These are phyloP conservation scores for Phytophthora europaea DNA, from an alignment of 352 stramenopile genomes.

Conservation along the genomic window DNA sequence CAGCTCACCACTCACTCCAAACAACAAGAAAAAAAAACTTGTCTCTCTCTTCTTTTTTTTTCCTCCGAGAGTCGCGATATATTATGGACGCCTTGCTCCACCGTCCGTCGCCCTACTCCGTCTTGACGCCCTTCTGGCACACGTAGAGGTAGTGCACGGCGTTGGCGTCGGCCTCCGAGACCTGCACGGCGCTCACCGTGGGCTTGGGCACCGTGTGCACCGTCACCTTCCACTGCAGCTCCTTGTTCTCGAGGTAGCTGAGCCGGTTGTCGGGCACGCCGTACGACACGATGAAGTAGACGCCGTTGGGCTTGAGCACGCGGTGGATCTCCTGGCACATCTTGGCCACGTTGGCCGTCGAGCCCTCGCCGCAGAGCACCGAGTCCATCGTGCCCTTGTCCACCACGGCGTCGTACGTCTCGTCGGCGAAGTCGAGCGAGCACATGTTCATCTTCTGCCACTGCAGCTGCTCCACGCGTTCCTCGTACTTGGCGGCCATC, in stretches of 20 bases:
- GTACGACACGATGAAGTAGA: constrained; percentile 97
- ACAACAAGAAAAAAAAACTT: background rate
- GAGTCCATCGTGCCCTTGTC: constrained; percentile 97
- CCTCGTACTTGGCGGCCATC: constrained; percentile 94
- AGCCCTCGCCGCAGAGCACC: constrained; percentile 96
- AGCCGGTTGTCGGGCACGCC: constrained; percentile 96
- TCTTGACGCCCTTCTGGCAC: constrained; percentile 92
- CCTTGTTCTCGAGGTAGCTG: constrained; percentile 97
- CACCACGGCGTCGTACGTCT: constrained; percentile 95
- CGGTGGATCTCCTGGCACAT: constrained; percentile 96
- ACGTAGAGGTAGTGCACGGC: constrained; percentile 98
- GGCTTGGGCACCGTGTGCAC: constrained; percentile 97
- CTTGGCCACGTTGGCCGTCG: constrained; percentile 95
- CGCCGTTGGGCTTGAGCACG: constrained; percentile 95
- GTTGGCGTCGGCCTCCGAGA: constrained; percentile 94
- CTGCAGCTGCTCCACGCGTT: constrained; percentile 90
- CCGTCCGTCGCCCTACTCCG: constrained; percentile 24
- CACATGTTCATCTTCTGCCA: constrained; percentile 98
- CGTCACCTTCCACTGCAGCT: constrained; percentile 95
- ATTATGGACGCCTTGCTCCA: constrained; percentile 2
- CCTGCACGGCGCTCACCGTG: constrained; percentile 94
- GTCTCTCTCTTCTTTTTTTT: background rate
- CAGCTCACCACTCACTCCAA: background rate
- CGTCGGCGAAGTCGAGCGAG: constrained; percentile 94
- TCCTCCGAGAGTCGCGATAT: constrained; percentile 1